Evolutionary conservation across 1,284 basidiomycete species (phyloP), one percentile per base, ranked within the genome.

Genomic region (Neotropicomus parvogracilis): DNA sequence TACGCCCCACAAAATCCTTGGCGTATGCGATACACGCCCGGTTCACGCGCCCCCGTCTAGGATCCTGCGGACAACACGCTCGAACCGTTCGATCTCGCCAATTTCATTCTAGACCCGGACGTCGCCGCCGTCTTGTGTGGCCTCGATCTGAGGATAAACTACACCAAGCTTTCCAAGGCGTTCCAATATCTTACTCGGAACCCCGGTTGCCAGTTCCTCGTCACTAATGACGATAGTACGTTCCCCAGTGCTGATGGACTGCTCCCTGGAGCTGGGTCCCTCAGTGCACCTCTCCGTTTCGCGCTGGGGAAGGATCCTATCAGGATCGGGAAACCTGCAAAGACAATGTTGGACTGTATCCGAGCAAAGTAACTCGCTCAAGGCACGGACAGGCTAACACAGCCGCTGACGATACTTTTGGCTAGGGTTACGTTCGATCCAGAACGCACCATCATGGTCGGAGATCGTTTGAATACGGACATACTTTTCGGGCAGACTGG

Each of bases 381-480:
- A 17, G 13, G 21, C 14, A 24, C 40, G 14, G 32, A 27, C 34
- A 28, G 21, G 45, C 8, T 6, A 20, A 4, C 1, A 9, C 17
- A 4, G 19, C 31, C 20, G 21, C 48, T 55, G 35, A 55, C 35
- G 16, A 34, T 33, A n/a, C n/a, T 38, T 38, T n/a, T 16, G 34
- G 14, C 16, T 58, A 93, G 91, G 68, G 84, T 95, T 59, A 66
- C 88, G 39, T 94, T 91, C 64, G 88, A 98, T 67, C 88, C 88
- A 31, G 70, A 77, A 48, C 76, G 85, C 40, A 94, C 95, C 1
- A 81, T 99, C 62, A 97, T 99, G 89, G 79, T 98, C 35, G 95
- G 95, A 33, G 95, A 99, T 69, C 82, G 97, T 50, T 75, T 99
- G 52, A 86, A 91, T 60, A 99, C 97, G 2, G 97, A 99, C 69